phyloP scores from a whole-genome alignment of 2,329 filamentous ascomycete species.

The Rhinocladiella similis region DNA sequence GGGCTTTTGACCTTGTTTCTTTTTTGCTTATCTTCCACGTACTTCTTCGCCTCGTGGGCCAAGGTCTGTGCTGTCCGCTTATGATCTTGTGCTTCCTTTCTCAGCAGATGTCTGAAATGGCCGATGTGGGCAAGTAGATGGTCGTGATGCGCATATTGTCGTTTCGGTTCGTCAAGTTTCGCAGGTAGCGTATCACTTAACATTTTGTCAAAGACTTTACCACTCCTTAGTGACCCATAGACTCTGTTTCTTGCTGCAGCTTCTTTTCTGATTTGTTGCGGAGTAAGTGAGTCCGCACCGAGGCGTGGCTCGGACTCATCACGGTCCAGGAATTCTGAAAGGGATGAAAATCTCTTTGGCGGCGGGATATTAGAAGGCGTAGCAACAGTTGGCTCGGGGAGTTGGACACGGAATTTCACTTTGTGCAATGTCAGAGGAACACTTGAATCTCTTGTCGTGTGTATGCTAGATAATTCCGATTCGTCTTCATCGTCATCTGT shows the following conservation, averaged over 20 bases:
- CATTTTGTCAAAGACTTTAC: slow-evolving; percentile 64
- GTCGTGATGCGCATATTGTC: slow-evolving; percentile 84
- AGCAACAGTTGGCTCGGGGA: slow-evolving; percentile 50
- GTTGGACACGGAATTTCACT: slow-evolving; percentile 52
- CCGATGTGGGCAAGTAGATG: slow-evolving; percentile 77
- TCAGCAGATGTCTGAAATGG: slow-evolving; percentile 78
- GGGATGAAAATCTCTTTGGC: slow-evolving; percentile 49
- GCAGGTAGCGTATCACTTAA: slow-evolving; percentile 60
- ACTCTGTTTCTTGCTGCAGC: slow-evolving; percentile 69
- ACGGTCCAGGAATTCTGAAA: slow-evolving; percentile 64
- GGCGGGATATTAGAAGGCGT: slow-evolving; percentile 53
- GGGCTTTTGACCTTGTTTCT: slow-evolving; percentile 27
- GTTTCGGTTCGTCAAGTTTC: slow-evolving; percentile 68
- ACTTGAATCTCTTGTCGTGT: slow-evolving; percentile 5
- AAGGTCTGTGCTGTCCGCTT: slow-evolving; percentile 24
- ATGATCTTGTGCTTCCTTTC: slow-evolving; percentile 73
- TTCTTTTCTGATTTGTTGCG: slow-evolving; percentile 66
- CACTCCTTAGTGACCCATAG: slow-evolving; percentile 70
- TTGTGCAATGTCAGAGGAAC: slow-evolving; percentile 30
- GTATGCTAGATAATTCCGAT: slow-evolving; percentile 2
- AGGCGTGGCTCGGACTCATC: slow-evolving; percentile 47
- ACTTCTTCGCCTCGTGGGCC: slow-evolving; percentile 28
- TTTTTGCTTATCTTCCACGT: slow-evolving; percentile 69
- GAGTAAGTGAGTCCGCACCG: slow-evolving; percentile 49
- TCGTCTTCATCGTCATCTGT: slow-evolving; percentile 12